Base-by-base conservation (phyloP, 176 grass and related monocot species). In the Pharus latifolius region DNA sequence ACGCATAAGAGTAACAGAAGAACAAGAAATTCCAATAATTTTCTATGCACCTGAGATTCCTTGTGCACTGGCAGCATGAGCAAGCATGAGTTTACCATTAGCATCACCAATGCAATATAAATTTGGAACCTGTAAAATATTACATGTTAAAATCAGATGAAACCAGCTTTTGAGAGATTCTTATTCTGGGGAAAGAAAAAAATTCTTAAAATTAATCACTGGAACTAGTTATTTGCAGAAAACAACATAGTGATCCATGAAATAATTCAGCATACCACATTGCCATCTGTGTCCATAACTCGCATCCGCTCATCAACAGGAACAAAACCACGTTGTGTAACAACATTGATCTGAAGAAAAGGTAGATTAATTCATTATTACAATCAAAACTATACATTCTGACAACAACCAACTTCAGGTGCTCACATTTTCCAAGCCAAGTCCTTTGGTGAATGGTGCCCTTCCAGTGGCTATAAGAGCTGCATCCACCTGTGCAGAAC, bases 81-180 rank as follows among this genome's bases (percentile, higher is more conserved):
- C 87, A 70, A 90, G 82, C 82, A 90, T 90, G 28, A 90, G 50
- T 82, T 90, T 90, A 16, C 87, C 87, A 52, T 90, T 85, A 15
- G 87, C 87, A 70, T 90, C 87, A 75, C 87, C 87, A 64, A 90
- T 90, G 60, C 82, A 85, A 82, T 78, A 90, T 55, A 90, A 66
- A 82, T 90, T 74, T 9, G 82, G 87, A 13, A 90, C 78, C 87
- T 90, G 44, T 13, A 67, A 5, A 17, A 7, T 19, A 17, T 16
- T 44, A 44, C 3, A 38, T 49, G 20, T 60, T 49, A 20, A 16
- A 59, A 30, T 50, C 10, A 24, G 4, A 20, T 27, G 13, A 17
- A 79, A 25, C 25, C 24, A 10, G 25, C 18, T 24, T 23, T 10
- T 10, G 38, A 56, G 18, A 27, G 40, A 24, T 65, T 45, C 27